Base-by-base conservation (phyloP, 495 filamentous ascomycete species). In the Letharia columbiana region DNA sequence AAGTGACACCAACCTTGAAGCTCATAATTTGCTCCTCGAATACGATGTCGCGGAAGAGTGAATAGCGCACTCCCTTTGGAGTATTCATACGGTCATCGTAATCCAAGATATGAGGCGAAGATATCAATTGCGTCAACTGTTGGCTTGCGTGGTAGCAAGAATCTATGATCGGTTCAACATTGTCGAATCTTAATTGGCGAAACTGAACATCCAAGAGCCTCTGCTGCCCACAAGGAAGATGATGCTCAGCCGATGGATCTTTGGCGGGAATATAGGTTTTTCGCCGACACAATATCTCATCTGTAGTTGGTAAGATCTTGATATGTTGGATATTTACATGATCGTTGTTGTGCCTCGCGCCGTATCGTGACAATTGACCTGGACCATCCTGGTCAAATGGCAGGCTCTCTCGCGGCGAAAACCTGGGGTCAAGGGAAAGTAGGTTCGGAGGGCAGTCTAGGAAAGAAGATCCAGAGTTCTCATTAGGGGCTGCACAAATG, bases 351-450 rank as follows among this genome's bases (percentile, higher is more conserved):
- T 73, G 72, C 33, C 71, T 60, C 52, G 68, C 54, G 45, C 71
- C 69, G 33, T 62, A 41, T n/a, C 33, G 41, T 20, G 66, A 71
- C 12, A 72, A 54, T 9, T 56, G 1, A 10, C 71, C 72, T 7
- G 72, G 72, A 37, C 72, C 72, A 11, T 72, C 72, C 18, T 71
- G 58, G 10, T 72, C 71, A 45, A 73, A 72, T n/a, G 62, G 59
- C 11, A 45, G 28, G 35, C 60, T 52, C 40, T 64, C 56, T 12
- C 23, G n/a, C 1, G 66, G 61, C 8, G 41, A 33, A 13, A 50
- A 4, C 47, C 71, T 52, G 9, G 66, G 61, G 8, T 62, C 60
- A 10, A 68, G 49, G 28, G 64, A 67, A 17, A 72, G 58, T 33
- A 44, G 33, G 33, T 72, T 72, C 17, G 23, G 17, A 59, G 52